Evolutionary conservation across 257 asterid species (phyloP), one percentile per base, ranked within the genome.

Genomic region (Nicotiana sylvestris): DNA sequence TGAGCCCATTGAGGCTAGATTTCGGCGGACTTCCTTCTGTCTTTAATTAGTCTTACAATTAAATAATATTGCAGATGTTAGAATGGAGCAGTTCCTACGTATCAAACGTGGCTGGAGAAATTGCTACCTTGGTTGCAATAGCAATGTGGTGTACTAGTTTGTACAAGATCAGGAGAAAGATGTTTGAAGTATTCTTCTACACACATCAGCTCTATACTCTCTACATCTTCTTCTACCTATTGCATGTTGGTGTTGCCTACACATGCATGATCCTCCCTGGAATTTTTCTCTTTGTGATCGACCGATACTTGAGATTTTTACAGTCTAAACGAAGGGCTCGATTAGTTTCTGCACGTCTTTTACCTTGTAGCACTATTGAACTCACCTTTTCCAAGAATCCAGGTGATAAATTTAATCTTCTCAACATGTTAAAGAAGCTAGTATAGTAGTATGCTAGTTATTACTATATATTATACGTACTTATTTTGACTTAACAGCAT

Each of bases 241-340:
- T 93, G 32, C 97, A 93, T 81, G 96, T 93, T 30, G 97, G 96
- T 10, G 91, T 83, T 64, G 92, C 88, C 68, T 93, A 89, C 58
- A 85, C 89, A 2, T 92, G 95, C 90, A 82, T 89, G 90, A 89
- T 93, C 68, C 93, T 92, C 32, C 95, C 96, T 15, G 96, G 96
- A 6, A 85, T 93, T 64, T 91, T 87, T 58, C 93, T 93, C 84
- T 92, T 93, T 85, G 55, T 89, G 2, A 85, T 93, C 7, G 97
- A 93, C 49, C 91, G 95, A 33, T 86, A 87, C 83, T 67, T 92
- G 16, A 69, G 95, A 61, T 93, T 92, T 86, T 80, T 93, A 10
- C 95, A 92, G 39, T 93, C 97, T 0, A 87, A 90, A 77, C 66
- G 16, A 55, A 88, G 90, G 77, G 60, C 81, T 57, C 72, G 90